Evolutionary conservation across 2,329 filamentous ascomycete species (phyloP), one percentile per base, ranked within the genome.

Genomic region (Fusarium denticulatum): DNA sequence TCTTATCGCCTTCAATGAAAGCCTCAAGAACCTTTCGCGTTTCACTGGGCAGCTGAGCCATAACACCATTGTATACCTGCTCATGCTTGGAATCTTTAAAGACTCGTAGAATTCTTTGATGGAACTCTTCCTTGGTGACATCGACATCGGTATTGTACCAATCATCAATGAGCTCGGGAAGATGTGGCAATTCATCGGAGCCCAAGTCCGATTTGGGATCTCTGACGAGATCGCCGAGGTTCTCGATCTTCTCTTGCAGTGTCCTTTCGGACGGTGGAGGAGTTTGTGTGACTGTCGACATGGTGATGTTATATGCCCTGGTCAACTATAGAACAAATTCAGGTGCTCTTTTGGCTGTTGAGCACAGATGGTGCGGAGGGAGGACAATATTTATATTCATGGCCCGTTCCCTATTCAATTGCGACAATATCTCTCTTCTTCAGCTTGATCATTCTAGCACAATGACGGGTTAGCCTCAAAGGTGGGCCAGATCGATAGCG

Each of bases 301-400:
- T 49, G 2, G 3, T n/a, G 15, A 18, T 9, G 0, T 7, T 6
- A 2, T n/a, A n/a, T 30, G 28, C 28, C n/a, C 14, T 16, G 11
- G 28, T n/a, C 14, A 30, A 18, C 4, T n/a, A 3, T 13, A 30
- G 20, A 30, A 30, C 5, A 1, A 13, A 6, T 22, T 22, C 1
- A n/a, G 26, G 5, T 30, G 14, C 1, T 30, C 22, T 28, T 15
- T 15, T 22, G 45, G 9, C 20, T 22, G 4, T 4, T 13, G 16
- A 28, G 0, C 45, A 22, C 4, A 22, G 1, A 9, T 0, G 3
- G 6, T 11, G 26, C 3, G 42, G 7, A 45, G 16, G 13, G 4
- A 1, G 5, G 3, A 15, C 6, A 22, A 6, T 11, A 47, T 15
- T 28, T 49, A 49, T 49, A 13, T 32, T 18, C 15, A 7, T 9